A percentile compares a stretch with the other conserved stretches of the same genome.
Conservation (phyloP, 129 eudicot genomes). For the Solidago caesia region DNA sequence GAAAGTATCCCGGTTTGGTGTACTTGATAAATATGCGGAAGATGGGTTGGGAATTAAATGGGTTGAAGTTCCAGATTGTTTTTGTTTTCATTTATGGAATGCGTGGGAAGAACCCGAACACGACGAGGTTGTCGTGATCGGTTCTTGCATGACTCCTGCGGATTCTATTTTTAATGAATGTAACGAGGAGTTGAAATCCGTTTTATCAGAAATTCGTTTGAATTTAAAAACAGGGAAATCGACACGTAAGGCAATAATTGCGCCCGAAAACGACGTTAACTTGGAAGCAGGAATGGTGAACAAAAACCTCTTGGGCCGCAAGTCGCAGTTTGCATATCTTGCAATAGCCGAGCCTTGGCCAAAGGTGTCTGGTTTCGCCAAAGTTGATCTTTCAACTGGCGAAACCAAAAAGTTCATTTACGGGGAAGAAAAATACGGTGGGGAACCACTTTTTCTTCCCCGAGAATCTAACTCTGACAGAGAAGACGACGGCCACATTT, state of each 20-base stretch:
- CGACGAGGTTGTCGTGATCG: conserved; percentile 55
- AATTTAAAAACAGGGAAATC: conserved; percentile 53
- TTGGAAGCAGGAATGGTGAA: conserved; percentile 66
- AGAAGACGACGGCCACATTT: conserved; percentile 52
- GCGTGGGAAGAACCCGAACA: conserved; percentile 56
- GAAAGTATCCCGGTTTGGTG: conserved; percentile 53
- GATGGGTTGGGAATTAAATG: conserved; percentile 52
- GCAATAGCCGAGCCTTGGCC: conserved; percentile 70
- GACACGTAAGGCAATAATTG: conserved; percentile 36
- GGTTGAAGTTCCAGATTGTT: conserved; percentile 58
- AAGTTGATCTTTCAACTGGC: conserved; percentile 48
- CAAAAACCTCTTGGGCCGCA: conserved; percentile 46
- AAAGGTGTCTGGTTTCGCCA: conserved; percentile 59
- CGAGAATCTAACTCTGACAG: conserved; percentile 16
- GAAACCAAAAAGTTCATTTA: conserved; percentile 40
- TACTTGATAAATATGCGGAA: conserved; percentile 41
- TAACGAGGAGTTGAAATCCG: conserved; percentile 45
- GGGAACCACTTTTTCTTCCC: conserved; percentile 56
- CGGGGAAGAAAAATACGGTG: conserved; percentile 48
- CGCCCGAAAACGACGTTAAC: conserved; percentile 43
- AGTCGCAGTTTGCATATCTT: conserved; percentile 44
- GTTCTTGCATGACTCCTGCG: conserved; percentile 67
- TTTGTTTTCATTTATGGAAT: conserved; percentile 60
- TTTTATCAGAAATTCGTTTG: conserved; percentile 48
- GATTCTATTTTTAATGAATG: conserved; percentile 60